Percentiles rank a stretch among this genome's conserved stretches.
phyloP scores from a whole-genome alignment of 1,284 basidiomycete genomes.

The Volvariella surrecta region DNA sequence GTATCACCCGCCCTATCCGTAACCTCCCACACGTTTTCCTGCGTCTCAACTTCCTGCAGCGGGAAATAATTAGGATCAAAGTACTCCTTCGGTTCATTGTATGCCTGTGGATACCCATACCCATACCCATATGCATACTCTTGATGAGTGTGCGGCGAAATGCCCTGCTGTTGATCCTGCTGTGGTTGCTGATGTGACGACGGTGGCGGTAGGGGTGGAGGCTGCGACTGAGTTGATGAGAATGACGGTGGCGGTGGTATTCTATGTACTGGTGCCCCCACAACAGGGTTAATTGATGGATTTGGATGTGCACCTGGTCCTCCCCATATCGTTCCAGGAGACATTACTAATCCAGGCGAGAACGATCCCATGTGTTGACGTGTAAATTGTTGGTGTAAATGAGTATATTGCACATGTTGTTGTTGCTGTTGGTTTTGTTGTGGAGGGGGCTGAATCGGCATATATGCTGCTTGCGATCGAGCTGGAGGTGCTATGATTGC shows the following conservation, averaged over 20 bases:
- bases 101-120: constrained; percentile 4
- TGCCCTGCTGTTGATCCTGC: constrained; percentile 1
- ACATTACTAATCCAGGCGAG: constrained; percentile 63
- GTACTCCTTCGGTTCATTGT: constrained; percentile 28
- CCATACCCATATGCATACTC: constrained; percentile 11
- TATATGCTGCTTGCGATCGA: constrained; percentile 8
- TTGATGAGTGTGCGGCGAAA: constrained; percentile 2
- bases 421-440: neutral
- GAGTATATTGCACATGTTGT: constrained; percentile 6
- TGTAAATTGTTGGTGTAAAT: constrained; percentile 1
- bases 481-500: no score
- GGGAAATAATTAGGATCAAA: constrained; percentile 29
- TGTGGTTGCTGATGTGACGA: constrained; percentile 2
- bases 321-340: constrained; percentile 63
- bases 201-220: constrained; percentile 5
- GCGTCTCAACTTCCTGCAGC: no score
- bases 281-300: constrained; percentile 56
- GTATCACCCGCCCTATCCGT: no score
- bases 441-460: neutral
- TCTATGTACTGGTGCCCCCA: constrained; percentile 56
- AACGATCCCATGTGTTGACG: constrained; percentile 24
- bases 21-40: no score
- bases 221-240: constrained; percentile 3
- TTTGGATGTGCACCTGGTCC: constrained; percentile 40
- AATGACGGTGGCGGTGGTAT: constrained; percentile 12